These are phyloP conservation scores for Globisporangium iwayamae DNA, from an alignment of 352 stramenopile genomes.

Conservation along the genomic window DNA sequence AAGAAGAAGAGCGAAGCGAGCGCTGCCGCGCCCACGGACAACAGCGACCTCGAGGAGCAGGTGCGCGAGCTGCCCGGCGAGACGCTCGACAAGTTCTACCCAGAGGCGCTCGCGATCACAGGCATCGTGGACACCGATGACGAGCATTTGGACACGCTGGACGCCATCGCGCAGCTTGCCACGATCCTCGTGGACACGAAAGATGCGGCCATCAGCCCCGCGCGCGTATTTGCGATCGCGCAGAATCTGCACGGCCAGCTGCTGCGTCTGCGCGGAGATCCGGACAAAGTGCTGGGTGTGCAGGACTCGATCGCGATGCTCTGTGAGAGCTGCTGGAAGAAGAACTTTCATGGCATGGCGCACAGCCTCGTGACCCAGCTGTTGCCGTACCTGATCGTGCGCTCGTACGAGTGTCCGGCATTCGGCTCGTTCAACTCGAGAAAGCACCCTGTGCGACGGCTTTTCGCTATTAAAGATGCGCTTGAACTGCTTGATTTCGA, in stretches of 20 bases:
- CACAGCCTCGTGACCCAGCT: constrained; percentile 80
- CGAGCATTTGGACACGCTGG: constrained; percentile 31
- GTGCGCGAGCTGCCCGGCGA: constrained; percentile 44
- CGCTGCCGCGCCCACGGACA: constrained; percentile 12
- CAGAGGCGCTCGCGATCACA: constrained; percentile 29
- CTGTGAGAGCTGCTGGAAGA: constrained; percentile 74
- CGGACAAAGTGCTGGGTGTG: constrained; percentile 28
- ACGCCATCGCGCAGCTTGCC: constrained; percentile 51
- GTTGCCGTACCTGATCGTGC: constrained; percentile 81
- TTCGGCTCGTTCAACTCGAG: constrained; percentile 57
- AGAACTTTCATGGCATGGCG: constrained; percentile 50
- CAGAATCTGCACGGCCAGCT: constrained; percentile 69
- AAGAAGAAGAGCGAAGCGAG: constrained; percentile 21
- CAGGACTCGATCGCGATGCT: constrained; percentile 74
- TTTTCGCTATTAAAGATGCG: constrained; percentile 76
- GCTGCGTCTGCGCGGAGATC: constrained; percentile 46
- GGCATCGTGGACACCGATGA: constrained; percentile 11
- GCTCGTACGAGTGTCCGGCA: constrained; percentile 61
- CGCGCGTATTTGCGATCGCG: constrained; percentile 53
- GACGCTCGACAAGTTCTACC: constrained; percentile 51
- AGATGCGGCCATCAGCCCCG: constrained; percentile 44
- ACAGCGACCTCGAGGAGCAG: constrained; percentile 42
- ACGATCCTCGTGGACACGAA: constrained; percentile 57
- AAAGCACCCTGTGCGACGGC: constrained; percentile 66
- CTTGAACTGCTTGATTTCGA: constrained; percentile 80